Percentiles rank a stretch among this genome's conserved stretches.
Conservation (phyloP, 2,329 filamentous ascomycete species). For the Endothia cerciana region DNA sequence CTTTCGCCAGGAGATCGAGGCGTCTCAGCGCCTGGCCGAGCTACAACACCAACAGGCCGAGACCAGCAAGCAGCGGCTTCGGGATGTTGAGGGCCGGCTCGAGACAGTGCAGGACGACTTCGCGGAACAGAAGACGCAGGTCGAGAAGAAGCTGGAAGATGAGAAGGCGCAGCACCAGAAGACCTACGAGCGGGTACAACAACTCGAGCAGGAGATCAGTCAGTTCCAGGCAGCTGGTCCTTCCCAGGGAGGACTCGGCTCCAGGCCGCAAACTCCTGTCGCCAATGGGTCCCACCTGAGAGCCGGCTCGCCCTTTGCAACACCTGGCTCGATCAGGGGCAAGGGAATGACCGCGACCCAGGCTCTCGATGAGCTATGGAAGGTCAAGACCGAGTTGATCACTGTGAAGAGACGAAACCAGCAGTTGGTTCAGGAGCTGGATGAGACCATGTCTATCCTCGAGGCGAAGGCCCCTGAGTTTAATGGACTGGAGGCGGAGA, state of each 20-base stretch:
- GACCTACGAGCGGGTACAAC: constrained; percentile 53
- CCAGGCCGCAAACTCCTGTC: constrained; percentile 63
- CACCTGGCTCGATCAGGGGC: constrained; percentile 60
- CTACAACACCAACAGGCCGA: constrained; percentile 77
- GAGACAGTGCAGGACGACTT: constrained; percentile 70
- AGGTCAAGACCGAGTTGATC: constrained; percentile 72
- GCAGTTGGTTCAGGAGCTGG: constrained; percentile 75
- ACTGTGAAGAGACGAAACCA: constrained; percentile 75
- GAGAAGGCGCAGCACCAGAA: constrained; percentile 51
- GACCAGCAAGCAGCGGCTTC: constrained; percentile 70
- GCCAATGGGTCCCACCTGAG: constrained; percentile 58
- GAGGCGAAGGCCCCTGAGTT: constrained; percentile 88
- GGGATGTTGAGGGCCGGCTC: constrained; percentile 67
- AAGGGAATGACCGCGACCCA: constrained; percentile 65
- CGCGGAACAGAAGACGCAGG: constrained; percentile 60
- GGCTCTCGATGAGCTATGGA: constrained; percentile 66
- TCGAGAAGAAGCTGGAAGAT: constrained; percentile 61
- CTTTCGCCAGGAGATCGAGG: constrained; percentile 84
- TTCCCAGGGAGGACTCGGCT: constrained; percentile 47
- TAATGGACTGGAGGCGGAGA: constrained; percentile 80
- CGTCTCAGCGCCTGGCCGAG: constrained; percentile 78
- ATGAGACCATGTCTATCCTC: constrained; percentile 83
- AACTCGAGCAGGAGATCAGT: constrained; percentile 58
- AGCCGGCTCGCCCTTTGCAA: constrained; percentile 64
- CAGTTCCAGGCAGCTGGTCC: constrained; percentile 54